phyloP scores from a whole-genome alignment of 2,329 filamentous ascomycete genomes.

The Pseudogymnoascus sp. region DNA sequence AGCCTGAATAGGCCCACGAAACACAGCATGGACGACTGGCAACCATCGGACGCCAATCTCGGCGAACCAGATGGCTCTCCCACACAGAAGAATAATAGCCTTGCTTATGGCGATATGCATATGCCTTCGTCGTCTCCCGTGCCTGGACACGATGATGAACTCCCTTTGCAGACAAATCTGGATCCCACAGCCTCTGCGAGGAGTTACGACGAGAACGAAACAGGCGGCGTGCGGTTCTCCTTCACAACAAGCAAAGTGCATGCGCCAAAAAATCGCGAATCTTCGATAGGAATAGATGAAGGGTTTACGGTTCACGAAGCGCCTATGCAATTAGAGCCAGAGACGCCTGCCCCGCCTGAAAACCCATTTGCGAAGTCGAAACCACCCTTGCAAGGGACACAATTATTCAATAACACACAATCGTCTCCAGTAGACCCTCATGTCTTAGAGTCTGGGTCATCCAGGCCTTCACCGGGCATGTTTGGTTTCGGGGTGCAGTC shows the following conservation, averaged over 20 bases:
- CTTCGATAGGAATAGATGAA: conserved; percentile 1
- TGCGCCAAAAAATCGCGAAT: background rate
- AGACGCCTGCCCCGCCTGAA: background rate
- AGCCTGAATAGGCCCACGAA: background rate
- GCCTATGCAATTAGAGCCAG: background rate
- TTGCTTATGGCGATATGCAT: background rate
- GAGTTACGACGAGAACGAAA: conserved; percentile 7
- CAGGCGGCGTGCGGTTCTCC: background rate
- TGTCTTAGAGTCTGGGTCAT: background rate
- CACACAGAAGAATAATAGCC: conserved; percentile 4
- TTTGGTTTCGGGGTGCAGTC: background rate
- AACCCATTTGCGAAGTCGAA: conserved; percentile 11
- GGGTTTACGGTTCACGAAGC: background rate
- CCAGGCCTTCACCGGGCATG: conserved; percentile 9
- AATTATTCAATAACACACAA: conserved; percentile 4
- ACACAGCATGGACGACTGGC: conserved; percentile 2
- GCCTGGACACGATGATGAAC: background rate
- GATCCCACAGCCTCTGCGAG: background rate
- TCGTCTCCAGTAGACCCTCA: conserved; percentile 1
- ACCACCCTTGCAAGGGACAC: background rate
- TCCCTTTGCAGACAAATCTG: background rate
- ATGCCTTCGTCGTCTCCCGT: background rate
- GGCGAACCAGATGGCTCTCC: background rate
- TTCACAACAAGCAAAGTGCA: conserved; percentile 3
- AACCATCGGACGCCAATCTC: background rate